A percentile compares a stretch with the other conserved stretches of the same genome.
phyloP scores from a whole-genome alignment of 768 basidiomycete species.

The Leccinum fibrillosum region DNA sequence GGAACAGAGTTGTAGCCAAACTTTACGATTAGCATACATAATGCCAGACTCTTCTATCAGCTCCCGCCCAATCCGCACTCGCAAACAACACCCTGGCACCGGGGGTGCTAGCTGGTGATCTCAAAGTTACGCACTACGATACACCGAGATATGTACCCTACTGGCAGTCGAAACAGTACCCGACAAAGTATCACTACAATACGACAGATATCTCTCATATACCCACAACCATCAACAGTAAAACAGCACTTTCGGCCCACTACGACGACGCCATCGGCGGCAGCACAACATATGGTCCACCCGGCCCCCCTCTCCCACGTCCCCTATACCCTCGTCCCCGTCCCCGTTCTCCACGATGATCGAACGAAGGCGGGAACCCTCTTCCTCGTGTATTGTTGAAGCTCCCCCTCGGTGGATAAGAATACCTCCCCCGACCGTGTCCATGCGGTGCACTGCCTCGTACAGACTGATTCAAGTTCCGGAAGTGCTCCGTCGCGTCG shows the following conservation, averaged over 20 bases:
- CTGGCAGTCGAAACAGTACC: background rate
- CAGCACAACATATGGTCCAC: background rate
- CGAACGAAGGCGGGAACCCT: conserved; percentile 26
- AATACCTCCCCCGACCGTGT: conserved; percentile 33
- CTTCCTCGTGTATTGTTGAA: conserved; percentile 29
- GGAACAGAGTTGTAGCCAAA: no score
- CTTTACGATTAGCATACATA: no score
- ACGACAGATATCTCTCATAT: background rate
- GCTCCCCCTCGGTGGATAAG: conserved; percentile 21
- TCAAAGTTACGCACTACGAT: background rate
- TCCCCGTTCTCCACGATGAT: conserved; percentile 32
- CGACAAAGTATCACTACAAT: background rate
- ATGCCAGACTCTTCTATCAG: no score
- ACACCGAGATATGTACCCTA: background rate
- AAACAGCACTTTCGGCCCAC: background rate
- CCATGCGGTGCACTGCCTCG: conserved; percentile 30
- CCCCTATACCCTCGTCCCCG: conserved; percentile 32
- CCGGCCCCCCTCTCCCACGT: background rate
- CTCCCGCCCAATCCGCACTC: no score
- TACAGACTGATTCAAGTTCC: conserved; percentile 10
- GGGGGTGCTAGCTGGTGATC: no score
- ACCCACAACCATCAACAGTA: background rate
- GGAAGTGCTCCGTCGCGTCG: background rate
- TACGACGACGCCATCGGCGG: conserved; percentile 9
- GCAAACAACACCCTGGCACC: no score